Evolutionary conservation across 2,329 filamentous ascomycete genomes (phyloP).

Genomic region (Chrysoporthe deuterocubensis): DNA sequence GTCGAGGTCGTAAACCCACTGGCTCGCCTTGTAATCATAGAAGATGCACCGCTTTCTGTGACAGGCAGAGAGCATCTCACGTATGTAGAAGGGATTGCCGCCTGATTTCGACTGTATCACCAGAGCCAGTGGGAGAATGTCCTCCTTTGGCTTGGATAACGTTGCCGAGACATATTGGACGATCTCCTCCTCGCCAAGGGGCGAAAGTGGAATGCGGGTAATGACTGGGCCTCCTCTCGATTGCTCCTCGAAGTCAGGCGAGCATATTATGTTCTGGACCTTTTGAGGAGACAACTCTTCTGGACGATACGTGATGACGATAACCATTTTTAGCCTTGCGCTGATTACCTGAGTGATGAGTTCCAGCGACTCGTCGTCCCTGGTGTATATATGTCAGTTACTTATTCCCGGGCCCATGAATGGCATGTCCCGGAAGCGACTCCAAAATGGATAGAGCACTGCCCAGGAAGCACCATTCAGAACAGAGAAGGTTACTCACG

Average conservation of each 20-base stretch:
- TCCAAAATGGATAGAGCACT: not conserved
- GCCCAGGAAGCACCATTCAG: not conserved
- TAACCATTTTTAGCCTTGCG: constrained; percentile 77
- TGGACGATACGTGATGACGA: constrained; percentile 77
- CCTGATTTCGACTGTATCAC: constrained; percentile 88
- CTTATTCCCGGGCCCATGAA: too few species aligned
- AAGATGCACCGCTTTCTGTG: constrained; percentile 83
- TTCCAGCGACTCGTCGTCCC: constrained; percentile 81
- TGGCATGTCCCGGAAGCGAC: not conserved
- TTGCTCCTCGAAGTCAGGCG: constrained; percentile 56
- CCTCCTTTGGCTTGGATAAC: constrained; percentile 72
- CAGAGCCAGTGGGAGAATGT: constrained; percentile 76
- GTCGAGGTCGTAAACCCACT: constrained; percentile 86
- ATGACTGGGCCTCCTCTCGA: constrained; percentile 57
- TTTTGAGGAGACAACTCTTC: constrained; percentile 64
- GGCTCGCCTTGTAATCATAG: constrained; percentile 83
- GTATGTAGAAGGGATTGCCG: constrained; percentile 89
- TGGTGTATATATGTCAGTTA: constrained; percentile 1
- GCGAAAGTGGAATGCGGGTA: constrained; percentile 72
- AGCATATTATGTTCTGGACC: constrained; percentile 58
- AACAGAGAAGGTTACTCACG: constrained; percentile 38
- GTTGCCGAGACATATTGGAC: constrained; percentile 82
- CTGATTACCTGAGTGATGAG: constrained; percentile 80
- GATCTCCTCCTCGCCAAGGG: constrained; percentile 79
- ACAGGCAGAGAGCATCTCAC: constrained; percentile 87